Evolutionary conservation across 345 rosid species (phyloP).

Genomic region (Pugionium cornutum): DNA sequence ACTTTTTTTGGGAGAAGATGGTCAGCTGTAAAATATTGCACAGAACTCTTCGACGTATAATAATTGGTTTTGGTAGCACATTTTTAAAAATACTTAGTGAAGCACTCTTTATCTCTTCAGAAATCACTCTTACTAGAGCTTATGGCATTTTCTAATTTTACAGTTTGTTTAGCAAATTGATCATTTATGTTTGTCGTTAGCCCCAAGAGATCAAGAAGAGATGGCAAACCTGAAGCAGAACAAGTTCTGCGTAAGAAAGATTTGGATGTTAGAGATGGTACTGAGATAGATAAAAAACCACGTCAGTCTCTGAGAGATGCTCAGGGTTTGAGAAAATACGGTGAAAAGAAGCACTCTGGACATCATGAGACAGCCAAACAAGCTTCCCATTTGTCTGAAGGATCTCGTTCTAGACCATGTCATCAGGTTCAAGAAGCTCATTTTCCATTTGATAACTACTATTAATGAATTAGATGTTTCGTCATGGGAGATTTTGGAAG

Average conservation of each 20-base stretch:
- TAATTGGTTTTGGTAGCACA: background rate
- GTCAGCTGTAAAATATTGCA: background rate
- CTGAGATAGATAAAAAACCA: constrained; percentile 48
- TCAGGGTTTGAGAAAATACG: constrained; percentile 45
- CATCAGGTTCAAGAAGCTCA: constrained; percentile 58
- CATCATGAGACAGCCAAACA: constrained; percentile 43
- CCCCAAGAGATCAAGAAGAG: constrained; percentile 82
- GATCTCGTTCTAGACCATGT: constrained; percentile 55
- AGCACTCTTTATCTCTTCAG: background rate
- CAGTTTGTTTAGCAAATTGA: background rate
- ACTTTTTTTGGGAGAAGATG: too few species aligned
- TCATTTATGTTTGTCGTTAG: constrained; percentile 39
- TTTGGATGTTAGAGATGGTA: constrained; percentile 43
- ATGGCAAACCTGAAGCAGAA: constrained; percentile 61
- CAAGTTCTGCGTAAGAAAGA: constrained; percentile 41
- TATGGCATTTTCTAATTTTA: background rate
- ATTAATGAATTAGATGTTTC: background rate
- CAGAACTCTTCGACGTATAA: background rate
- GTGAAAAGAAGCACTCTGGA: constrained; percentile 49
- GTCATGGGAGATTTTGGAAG: constrained; percentile 1
- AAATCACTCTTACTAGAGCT: constrained; percentile 5
- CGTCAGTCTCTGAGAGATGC: constrained; percentile 55
- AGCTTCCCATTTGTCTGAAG: constrained; percentile 48
- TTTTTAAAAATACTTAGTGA: background rate
- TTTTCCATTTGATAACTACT: constrained; percentile 3